Percentiles rank a stretch among this genome's conserved stretches.
phyloP scores from a whole-genome alignment of 2,329 filamentous ascomycete species.

The Aspergillus bombycis region DNA sequence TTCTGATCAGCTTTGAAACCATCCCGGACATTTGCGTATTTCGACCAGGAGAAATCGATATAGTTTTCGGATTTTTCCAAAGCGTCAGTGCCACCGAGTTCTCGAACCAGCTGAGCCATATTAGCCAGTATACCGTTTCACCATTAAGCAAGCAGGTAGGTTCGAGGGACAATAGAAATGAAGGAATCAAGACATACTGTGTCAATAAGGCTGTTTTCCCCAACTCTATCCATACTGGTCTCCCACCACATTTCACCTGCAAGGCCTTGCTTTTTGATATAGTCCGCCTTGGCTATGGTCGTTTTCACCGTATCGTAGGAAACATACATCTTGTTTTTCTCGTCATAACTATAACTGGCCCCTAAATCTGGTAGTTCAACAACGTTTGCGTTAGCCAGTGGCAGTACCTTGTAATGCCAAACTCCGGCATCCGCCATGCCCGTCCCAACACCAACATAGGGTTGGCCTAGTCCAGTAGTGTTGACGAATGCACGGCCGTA shows the following conservation, averaged over 20 bases:
- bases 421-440: slow-evolving; percentile 85
- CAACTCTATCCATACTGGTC: slow-evolving; percentile 71
- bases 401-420: slow-evolving; percentile 86
- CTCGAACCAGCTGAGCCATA: neutral
- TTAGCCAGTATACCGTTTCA: neutral
- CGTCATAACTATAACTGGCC: slow-evolving; percentile 75
- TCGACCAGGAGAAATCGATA: slow-evolving; percentile 14
- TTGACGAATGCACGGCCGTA: slow-evolving; percentile 85
- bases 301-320: slow-evolving; percentile 74
- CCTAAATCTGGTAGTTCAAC: slow-evolving; percentile 61
- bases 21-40: slow-evolving; percentile 16
- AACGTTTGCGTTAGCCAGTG: slow-evolving; percentile 66
- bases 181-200: slow-evolving; percentile 40
- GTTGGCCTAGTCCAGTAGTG: slow-evolving; percentile 72
- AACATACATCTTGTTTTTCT: slow-evolving; percentile 63
- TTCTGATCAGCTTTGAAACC: neutral
- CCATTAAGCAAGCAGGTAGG: no score
- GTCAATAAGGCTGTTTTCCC: slow-evolving; percentile 66
- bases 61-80: slow-evolving; percentile 15
- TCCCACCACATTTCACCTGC: slow-evolving; percentile 99
- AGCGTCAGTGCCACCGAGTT: slow-evolving; percentile 4
- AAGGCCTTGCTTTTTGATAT: slow-evolving; percentile 66
- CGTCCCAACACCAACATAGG: slow-evolving; percentile 72
- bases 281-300: slow-evolving; percentile 70
- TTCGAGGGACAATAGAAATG: neutral